A percentile compares a stretch with the other conserved stretches of the same genome.
Conservation (phyloP, 192 early-diverging fungal species). For the Phlyctochytrium planicorne region DNA sequence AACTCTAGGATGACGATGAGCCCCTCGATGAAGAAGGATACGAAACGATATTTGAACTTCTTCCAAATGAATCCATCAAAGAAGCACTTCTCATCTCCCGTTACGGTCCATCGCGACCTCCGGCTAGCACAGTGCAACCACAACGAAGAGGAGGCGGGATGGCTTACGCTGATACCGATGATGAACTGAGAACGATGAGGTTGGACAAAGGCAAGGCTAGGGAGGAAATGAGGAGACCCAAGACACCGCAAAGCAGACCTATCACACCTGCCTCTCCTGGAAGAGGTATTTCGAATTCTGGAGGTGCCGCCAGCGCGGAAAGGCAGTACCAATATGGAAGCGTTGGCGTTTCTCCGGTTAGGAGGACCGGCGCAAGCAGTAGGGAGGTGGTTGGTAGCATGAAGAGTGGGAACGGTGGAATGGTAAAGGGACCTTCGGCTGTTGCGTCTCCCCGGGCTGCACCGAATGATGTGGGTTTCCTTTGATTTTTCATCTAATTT, state of each 20-base stretch:
- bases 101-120: not conserved
- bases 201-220: not conserved
- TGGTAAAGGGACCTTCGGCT: not conserved
- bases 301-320: not conserved
- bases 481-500: not conserved
- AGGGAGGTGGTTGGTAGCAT: conserved; percentile 4
- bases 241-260: not conserved
- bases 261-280: not conserved
- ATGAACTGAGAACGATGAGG: not conserved
- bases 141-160: not conserved
- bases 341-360: not conserved
- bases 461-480: not conserved
- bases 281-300: not conserved
- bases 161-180: not conserved
- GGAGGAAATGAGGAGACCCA: not conserved
- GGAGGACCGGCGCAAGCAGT: not conserved
- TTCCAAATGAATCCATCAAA: not conserved
- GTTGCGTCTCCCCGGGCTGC: not conserved
- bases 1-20: not conserved
- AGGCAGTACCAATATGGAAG: not conserved
- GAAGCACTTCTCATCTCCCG: not conserved
- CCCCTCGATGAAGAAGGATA: not conserved
- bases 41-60: not conserved
- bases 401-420: not conserved
- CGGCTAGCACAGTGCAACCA: not conserved